A percentile compares a stretch with the other conserved stretches of the same genome.
Evolutionary conservation across 1,284 basidiomycete genomes (phyloP).

Genomic region (Boletus sp.): DNA sequence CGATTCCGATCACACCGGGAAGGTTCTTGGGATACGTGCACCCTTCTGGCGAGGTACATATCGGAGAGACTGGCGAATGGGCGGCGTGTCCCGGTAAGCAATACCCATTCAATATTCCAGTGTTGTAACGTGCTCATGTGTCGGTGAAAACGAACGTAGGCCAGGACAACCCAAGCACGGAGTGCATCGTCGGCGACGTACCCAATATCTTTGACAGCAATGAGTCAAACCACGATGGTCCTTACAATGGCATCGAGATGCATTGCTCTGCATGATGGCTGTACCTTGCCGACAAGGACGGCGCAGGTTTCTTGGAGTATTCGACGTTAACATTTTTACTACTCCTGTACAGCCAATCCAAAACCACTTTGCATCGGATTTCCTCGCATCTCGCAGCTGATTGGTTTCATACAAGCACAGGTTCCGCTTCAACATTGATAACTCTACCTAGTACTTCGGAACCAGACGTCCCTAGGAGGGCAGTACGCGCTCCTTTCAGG

Average conservation of each 20-base stretch:
- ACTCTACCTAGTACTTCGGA: too few relatives aligned
- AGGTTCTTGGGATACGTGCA: slow-evolving; percentile 51
- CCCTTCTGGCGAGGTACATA: slow-evolving; percentile 55
- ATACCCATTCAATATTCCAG: too few relatives aligned
- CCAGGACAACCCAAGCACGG: slow-evolving; percentile 49
- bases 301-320: too few relatives aligned
- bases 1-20: slow-evolving; percentile 48
- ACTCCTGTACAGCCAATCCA: too few relatives aligned
- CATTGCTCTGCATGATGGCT: slow-evolving; percentile 20
- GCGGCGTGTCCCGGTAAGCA: slow-evolving; percentile 40
- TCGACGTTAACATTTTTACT: neutral
- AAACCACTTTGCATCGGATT: too few relatives aligned
- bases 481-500: too few relatives aligned
- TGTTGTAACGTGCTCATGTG: neutral
- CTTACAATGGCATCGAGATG: slow-evolving; percentile 56
- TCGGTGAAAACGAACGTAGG: slow-evolving; percentile 30
- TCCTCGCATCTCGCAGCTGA: too few relatives aligned
- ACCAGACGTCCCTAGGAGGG: too few relatives aligned
- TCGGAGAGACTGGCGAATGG: slow-evolving; percentile 45
- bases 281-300: neutral
- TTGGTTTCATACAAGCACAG: too few relatives aligned
- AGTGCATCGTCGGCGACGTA: slow-evolving; percentile 56
- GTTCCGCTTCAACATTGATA: too few relatives aligned
- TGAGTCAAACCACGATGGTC: slow-evolving; percentile 48
- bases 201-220: slow-evolving; percentile 44